Conservation (phyloP, 805 yeast genomes). For the Candida dajiaensis region DNA sequence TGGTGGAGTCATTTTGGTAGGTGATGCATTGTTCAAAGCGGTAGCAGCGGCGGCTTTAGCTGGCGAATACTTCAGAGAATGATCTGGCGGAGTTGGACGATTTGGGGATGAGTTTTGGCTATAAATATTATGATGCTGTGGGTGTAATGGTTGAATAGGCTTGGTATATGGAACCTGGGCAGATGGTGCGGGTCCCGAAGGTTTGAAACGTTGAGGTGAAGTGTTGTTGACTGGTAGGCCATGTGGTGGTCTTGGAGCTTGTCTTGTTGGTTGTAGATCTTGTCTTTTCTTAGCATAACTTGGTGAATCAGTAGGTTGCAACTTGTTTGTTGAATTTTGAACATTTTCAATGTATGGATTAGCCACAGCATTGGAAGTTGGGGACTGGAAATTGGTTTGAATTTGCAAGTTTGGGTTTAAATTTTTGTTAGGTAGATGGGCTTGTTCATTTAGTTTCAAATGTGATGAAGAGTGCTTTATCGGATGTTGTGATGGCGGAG, state of each 20-base stretch:
- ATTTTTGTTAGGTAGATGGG: conserved; percentile 1
- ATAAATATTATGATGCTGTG: conserved; percentile 22
- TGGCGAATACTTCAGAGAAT: not conserved
- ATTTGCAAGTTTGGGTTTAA: conserved; percentile 31
- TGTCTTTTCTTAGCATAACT: conserved; percentile 9
- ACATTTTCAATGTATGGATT: not conserved
- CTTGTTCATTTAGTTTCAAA: conserved; percentile 7
- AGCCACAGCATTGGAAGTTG: conserved; percentile 4
- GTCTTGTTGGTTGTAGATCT: conserved; percentile 23
- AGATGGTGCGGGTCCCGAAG: not conserved
- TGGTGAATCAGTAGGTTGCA: conserved; percentile 9
- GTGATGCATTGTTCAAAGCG: conserved; percentile 21
- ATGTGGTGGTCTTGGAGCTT: conserved; percentile 19
- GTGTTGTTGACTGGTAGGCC: conserved; percentile 1
- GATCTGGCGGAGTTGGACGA: conserved; percentile 1
- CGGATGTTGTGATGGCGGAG: conserved; percentile 31
- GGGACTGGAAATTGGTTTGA: conserved; percentile 22
- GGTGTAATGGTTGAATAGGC: conserved; percentile 21
- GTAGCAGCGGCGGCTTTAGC: conserved; percentile 33
- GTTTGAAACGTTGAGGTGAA: conserved; percentile 6
- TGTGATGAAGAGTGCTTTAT: conserved; percentile 9
- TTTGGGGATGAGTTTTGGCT: conserved; percentile 16
- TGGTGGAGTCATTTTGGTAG: conserved; percentile 10
- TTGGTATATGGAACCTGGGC: conserved; percentile 8
- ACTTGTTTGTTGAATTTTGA: not conserved